Conservation (phyloP, 1,284 basidiomycete species). For the Sphagnurus paluster region DNA sequence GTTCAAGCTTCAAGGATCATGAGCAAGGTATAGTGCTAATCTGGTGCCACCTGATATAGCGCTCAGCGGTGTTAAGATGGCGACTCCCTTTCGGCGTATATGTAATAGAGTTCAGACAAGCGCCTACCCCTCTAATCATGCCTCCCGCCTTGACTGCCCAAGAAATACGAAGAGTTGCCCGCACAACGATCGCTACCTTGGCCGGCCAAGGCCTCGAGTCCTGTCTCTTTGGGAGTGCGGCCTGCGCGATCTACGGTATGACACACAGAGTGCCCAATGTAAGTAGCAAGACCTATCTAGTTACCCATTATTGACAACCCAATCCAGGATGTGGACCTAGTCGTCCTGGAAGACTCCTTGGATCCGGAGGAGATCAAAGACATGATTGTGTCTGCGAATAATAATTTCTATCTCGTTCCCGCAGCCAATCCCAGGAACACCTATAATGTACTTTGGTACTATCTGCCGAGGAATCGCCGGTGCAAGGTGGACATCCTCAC, state of each 20-base stretch:
- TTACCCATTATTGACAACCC: not conserved
- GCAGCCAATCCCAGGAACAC: constrained; percentile 40
- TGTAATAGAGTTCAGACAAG: too few species aligned
- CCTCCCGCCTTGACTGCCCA: constrained; percentile 1
- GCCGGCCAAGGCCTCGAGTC: constrained; percentile 24
- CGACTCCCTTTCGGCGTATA: too few species aligned
- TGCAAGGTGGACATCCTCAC: constrained; percentile 57
- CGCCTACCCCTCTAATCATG: too few species aligned
- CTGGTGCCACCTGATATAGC: too few species aligned
- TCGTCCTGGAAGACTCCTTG: constrained; percentile 38
- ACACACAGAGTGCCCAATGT: constrained; percentile 38
- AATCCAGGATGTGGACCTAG: constrained; percentile 55
- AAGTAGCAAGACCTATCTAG: constrained; percentile 8
- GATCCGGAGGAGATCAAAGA: constrained; percentile 44
- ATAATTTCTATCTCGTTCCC: constrained; percentile 40
- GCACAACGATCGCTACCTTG: constrained; percentile 24
- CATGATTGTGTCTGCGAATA: constrained; percentile 32
- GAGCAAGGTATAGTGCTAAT: too few species aligned
- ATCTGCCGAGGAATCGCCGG: constrained; percentile 25
- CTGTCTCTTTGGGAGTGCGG: constrained; percentile 40
- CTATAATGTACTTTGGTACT: constrained; percentile 48
- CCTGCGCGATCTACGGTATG: constrained; percentile 38
- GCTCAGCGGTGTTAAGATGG: too few species aligned
- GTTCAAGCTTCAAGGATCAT: too few species aligned
- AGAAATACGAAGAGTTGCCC: constrained; percentile 17